Evolutionary conservation across 495 filamentous ascomycete genomes (phyloP), one percentile per base, ranked within the genome.

Genomic region (Paragyromitra xinjiangensis): DNA sequence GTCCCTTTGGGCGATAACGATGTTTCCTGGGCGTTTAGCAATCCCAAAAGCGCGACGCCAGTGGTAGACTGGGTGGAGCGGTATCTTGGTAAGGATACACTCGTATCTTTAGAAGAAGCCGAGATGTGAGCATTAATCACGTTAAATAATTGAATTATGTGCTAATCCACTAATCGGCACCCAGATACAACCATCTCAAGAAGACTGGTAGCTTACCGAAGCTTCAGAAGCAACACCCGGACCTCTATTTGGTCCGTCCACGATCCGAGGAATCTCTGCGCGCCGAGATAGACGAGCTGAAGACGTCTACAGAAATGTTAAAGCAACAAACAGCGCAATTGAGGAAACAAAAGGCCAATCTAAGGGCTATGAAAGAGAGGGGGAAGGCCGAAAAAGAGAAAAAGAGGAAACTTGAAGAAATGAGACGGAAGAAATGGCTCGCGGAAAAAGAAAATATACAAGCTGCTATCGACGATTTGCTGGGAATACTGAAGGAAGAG

Each of bases 141-240:
- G 44, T 22, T 48, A 6, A 37, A 34, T 37, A 51, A 50, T 14
- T 39, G 26, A 26, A 12, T 4, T 73, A 1, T 45, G 14, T 73
- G 19, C 44, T 77, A 53, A 55, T 67, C 42, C 6, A 12, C 16
- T 24, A n/a, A 58, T 66, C 58, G 34, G 12, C 44, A 1, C 48
- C 14, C 16, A 83, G 81, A 58, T 76, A 75, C 19, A 73, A 74
- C n/a, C 82, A 81, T 45, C 78, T 83, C 37, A 73, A 82, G 53
- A 82, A 76, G 51, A 79, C 75, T 3, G 82, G 82, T 19, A 56
- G 37, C 22, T 22, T 77, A 6, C 6, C 59, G 53, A 78, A 81
- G 53, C 75, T 82, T 48, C 78, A 81, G 40, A 76, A 65, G 12
- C 75, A 71, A 24, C 77, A 80, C 16, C 16, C 69, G 22, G 81